Percentiles rank a stretch among this genome's conserved stretches.
Evolutionary conservation across 139 green algal genomes (phyloP).

Genomic region (Coelastrella sp.): DNA sequence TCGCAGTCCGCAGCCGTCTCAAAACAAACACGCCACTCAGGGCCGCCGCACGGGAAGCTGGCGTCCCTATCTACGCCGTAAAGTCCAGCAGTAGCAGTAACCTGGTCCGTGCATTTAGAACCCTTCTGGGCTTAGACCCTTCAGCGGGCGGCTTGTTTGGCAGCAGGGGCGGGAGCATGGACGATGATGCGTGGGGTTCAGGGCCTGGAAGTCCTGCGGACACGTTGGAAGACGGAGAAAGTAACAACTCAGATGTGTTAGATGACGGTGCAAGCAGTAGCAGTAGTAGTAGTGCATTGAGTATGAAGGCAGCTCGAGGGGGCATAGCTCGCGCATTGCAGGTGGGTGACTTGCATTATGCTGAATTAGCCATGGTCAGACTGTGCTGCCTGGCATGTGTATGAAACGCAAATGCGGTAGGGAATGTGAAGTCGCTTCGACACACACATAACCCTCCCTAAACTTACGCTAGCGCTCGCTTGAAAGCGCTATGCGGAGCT

Average conservation of each 20-base stretch:
- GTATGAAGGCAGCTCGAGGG: background rate
- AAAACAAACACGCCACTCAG: constrained; percentile 52
- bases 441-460: no score
- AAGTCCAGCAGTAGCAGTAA: constrained; percentile 63
- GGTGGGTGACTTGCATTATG: no score
- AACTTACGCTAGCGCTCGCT: no score
- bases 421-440: no score
- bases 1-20: constrained; percentile 68
- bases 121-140: constrained; percentile 78
- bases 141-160: constrained; percentile 58
- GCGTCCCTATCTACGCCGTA: constrained; percentile 78
- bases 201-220: background rate
- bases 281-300: background rate
- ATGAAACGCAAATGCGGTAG: no score
- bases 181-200: background rate
- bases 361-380: no score
- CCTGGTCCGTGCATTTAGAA: constrained; percentile 73
- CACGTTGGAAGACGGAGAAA: background rate
- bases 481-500: background rate
- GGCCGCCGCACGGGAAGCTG: constrained; percentile 43
- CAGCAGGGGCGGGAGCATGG: constrained; percentile 30
- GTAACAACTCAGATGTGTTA: background rate
- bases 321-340: background rate
- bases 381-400: no score
- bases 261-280: background rate